Base-by-base conservation (phyloP, 2,329 filamentous ascomycete genomes). In the Diaporthe capsici region DNA sequence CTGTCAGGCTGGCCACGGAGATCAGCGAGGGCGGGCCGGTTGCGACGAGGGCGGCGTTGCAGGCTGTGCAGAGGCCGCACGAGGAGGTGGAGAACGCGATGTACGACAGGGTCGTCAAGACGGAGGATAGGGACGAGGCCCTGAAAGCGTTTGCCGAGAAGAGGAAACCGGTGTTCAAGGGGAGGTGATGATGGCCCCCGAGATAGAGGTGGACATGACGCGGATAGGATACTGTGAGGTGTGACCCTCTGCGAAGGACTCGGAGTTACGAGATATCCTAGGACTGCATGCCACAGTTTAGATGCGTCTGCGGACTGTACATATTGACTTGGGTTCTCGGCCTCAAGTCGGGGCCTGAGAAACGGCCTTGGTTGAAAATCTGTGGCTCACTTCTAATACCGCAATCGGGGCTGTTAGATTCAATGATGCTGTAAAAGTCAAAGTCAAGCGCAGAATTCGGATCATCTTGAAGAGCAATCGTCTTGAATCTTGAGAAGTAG, bases 101-200 rank as follows among this genome's bases (percentile, higher is more conserved):
- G 86, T 98, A 98, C 84, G 91, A 95, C 81, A 88, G 92, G 37
- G 95, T 98, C 5, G 90, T 98, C 22, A 90, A 89, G 77, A 98
- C 95, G 0, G 93, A 96, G 82, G 97, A 99, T 86, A 89, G 96
- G 76, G 88, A 95, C 80, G 97, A 98, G 88, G 97, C 97, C 49
- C 87, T 99, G 78, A 90, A 86, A 83, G 97, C 97, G 0, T 99
- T 99, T 86, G 85, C 84, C 76, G 90, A 92, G 82, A 92, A 91
- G 88, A 86, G 90, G 79, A 90, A 88, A 83, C 89, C 90, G 22
- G 85, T 89, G 5, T 92, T 92, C 79, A 90, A 87, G 81, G 89
- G 90, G 1, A 84, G 87, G 60, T 77, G 57, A 75, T 47, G 10
- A 9, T 4, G n/a, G n/a, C 2, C 2, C 6, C 15, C 8, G 22